A percentile compares a stretch with the other conserved stretches of the same genome.
phyloP scores from a whole-genome alignment of 1,139 yeast species.

The Geotrichum klebahnii region DNA sequence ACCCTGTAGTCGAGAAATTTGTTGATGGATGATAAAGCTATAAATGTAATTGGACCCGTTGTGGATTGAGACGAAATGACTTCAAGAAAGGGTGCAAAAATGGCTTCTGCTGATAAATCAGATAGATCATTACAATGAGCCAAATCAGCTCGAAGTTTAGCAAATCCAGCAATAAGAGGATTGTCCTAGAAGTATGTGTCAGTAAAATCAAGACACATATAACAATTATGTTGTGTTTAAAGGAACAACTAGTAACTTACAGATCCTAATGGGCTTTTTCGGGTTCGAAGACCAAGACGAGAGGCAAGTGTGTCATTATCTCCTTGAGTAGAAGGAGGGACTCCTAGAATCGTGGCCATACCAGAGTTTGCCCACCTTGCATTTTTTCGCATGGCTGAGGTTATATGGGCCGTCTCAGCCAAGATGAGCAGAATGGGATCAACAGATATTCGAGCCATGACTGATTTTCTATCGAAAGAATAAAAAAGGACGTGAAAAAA shows the following conservation, averaged over 20 bases:
- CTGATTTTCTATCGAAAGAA: too few relatives aligned
- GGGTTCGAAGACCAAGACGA: conserved; percentile 30
- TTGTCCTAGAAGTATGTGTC: conserved; percentile 38
- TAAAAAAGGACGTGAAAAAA: too few relatives aligned
- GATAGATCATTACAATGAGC: conserved; percentile 52
- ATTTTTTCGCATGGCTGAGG: conserved; percentile 87
- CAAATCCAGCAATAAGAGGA: conserved; percentile 78
- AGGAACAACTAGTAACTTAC: neutral
- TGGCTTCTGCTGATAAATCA: conserved; percentile 63
- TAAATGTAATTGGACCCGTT: conserved; percentile 77
- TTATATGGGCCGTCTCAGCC: conserved; percentile 80
- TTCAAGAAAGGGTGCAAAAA: conserved; percentile 79
- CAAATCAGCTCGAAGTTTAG: conserved; percentile 69
- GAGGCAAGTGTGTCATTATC: conserved; percentile 39
- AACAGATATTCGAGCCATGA: conserved; percentile 40
- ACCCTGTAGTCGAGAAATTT: conserved; percentile 65
- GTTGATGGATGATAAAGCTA: conserved; percentile 71
- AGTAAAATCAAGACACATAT: neutral
- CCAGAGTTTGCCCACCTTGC: conserved; percentile 79
- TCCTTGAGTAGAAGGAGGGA: conserved; percentile 27
- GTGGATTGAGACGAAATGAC: conserved; percentile 80
- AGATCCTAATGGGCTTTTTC: neutral
- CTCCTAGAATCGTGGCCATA: conserved; percentile 78
- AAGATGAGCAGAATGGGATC: conserved; percentile 85
- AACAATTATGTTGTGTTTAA: neutral